Conservation (phyloP, 345 rosid genomes). For the Raphanus sativus region DNA sequence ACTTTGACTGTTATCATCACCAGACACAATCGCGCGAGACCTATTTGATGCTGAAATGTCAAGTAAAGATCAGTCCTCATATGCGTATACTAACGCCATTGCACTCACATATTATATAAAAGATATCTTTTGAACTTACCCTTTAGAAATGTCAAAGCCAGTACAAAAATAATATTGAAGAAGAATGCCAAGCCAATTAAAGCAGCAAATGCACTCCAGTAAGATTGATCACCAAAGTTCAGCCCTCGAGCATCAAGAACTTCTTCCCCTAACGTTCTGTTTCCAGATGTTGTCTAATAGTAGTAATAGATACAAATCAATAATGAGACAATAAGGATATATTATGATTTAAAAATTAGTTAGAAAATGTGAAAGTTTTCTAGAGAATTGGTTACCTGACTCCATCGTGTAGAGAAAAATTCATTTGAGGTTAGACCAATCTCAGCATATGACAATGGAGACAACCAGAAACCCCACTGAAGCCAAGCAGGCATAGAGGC, state of each 20-base stretch:
- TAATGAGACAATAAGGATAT: not conserved
- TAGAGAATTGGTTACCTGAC: constrained; percentile 33
- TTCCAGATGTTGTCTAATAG: constrained; percentile 36
- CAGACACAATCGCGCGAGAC: constrained; percentile 22
- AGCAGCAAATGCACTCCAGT: constrained; percentile 53
- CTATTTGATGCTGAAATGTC: constrained; percentile 18
- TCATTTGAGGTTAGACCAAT: constrained; percentile 64
- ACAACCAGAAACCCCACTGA: constrained; percentile 76
- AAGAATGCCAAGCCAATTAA: constrained; percentile 54
- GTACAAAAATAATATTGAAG: constrained; percentile 53
- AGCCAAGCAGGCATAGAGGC: constrained; percentile 55
- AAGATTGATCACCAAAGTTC: constrained; percentile 49
- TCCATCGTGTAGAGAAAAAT: constrained; percentile 67
- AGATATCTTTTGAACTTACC: constrained; percentile 40
- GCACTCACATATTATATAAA: not conserved
- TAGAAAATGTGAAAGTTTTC: not conserved
- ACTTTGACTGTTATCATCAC: not conserved
- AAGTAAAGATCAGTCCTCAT: not conserved
- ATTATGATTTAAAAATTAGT: not conserved
- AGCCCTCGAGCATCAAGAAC: constrained; percentile 58
- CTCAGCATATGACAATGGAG: constrained; percentile 62
- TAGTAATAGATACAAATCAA: not conserved
- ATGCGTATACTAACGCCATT: not conserved
- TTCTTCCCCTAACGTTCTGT: constrained; percentile 43
- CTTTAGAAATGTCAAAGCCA: constrained; percentile 54